Evolutionary conservation across 495 filamentous ascomycete species (phyloP), one percentile per base, ranked within the genome.

Genomic region (Neurospora hispaniola): DNA sequence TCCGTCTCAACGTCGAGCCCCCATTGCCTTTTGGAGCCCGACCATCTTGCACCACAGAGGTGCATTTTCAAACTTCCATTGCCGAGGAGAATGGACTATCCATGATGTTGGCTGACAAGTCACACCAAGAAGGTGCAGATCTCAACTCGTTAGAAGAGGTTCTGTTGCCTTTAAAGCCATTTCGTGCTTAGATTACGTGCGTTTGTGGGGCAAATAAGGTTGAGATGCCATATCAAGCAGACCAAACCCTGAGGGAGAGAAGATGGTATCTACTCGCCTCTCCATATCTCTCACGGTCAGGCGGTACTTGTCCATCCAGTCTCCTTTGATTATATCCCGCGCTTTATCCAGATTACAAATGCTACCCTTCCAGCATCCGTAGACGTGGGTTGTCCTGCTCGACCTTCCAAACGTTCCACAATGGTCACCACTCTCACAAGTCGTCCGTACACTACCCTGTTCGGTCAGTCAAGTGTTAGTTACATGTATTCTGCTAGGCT

Each of bases 301-400:
- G 70, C 73, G 54, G 54, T 44, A 48, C 46, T 74, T 59, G 73
- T 42, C 27, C 54, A 41, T 18, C 23, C 23, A 23, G 23, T 23
- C 70, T 42, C 38, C 54, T 62, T 39, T 71, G 35, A 48, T 48
- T 46, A 73, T 77, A 76, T 79, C 48, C 77, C 74, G 72, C 38
- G 18, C 71, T 80, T 82, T 82, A 82, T 73, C 80, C 80, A 81
- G 69, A 82, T 78, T 82, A 74, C 71, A 23, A 70, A 78, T 76
- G 71, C 73, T 74, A 78, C 79, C 70, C 71, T 69, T 72, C 48
- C 69, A 59, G 73, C 72, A 75, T 71, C 71, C 46, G 71, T 69
- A 41, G 44, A 38, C n/a, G 35, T 18, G 69, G 27, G 7, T 46
- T 69, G 48, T 40, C 75, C 72, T 71, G 66, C 73, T 69, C 43